Conservation (phyloP, 768 basidiomycete genomes). For the Russula abietina region DNA sequence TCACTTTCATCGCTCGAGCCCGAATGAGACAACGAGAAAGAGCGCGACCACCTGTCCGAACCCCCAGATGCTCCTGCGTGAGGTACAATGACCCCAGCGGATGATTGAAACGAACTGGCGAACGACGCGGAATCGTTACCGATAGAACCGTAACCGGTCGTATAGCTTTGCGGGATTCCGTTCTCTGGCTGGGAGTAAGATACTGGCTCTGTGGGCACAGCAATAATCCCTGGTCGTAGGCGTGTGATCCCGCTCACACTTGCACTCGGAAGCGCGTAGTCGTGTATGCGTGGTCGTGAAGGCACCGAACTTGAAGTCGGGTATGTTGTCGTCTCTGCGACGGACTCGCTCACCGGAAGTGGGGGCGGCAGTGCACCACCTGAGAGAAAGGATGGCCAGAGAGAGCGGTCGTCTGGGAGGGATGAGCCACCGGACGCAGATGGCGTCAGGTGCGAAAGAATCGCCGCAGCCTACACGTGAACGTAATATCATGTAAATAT, state of each 20-base stretch:
- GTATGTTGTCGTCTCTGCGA: constrained; percentile 24
- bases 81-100: constrained; percentile 8
- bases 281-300: constrained; percentile 57
- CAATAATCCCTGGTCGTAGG: constrained; percentile 52
- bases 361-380: constrained; percentile 61
- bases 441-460: constrained; percentile 81
- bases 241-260: constrained; percentile 44
- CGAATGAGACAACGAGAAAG: constrained; percentile 28
- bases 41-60: constrained; percentile 35
- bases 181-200: constrained; percentile 4
- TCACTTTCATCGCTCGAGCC: constrained; percentile 34
- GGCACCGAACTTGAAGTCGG: constrained; percentile 53
- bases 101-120: constrained; percentile 22
- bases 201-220: constrained; percentile 32
- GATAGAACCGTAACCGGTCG: constrained; percentile 35
- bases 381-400: constrained; percentile 83
- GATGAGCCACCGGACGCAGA: constrained; percentile 59
- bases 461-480: constrained; percentile 73
- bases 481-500: constrained; percentile 7
- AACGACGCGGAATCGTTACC: constrained; percentile 33
- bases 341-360: constrained; percentile 20
- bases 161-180: constrained; percentile 5
- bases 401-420: constrained; percentile 87
- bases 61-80: constrained; percentile 22
- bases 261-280: constrained; percentile 48